phyloP scores from a whole-genome alignment of 805 yeast species.

The Candida tallmaniae region DNA sequence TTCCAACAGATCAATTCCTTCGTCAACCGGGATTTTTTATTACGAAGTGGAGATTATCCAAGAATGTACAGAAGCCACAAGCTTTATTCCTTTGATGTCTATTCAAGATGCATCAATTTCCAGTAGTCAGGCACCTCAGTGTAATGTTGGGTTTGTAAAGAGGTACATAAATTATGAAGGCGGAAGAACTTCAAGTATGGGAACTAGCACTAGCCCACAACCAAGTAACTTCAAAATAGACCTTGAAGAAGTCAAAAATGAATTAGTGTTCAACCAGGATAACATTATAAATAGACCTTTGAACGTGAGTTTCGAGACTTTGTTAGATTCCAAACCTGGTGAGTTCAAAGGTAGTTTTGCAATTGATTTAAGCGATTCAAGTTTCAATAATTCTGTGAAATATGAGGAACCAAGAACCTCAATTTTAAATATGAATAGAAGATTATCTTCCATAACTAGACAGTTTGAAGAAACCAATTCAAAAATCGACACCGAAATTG shows the following conservation, averaged over 20 bases:
- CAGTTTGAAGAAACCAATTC: slow-evolving; percentile 23
- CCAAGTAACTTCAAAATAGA: slow-evolving; percentile 17
- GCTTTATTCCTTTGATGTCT: slow-evolving; percentile 27
- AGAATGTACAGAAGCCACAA: slow-evolving; percentile 26
- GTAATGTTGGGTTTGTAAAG: slow-evolving; percentile 33
- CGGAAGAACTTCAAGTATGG: slow-evolving; percentile 2
- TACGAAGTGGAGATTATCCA: slow-evolving; percentile 38
- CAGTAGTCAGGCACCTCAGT: slow-evolving; percentile 25
- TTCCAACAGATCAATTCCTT: slow-evolving; percentile 28
- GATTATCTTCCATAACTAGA: slow-evolving; percentile 29
- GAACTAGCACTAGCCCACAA: slow-evolving; percentile 8
- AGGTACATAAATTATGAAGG: slow-evolving; percentile 21
- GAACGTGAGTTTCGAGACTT: slow-evolving; percentile 17
- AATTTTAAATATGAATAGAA: slow-evolving; percentile 32
- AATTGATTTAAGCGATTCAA: slow-evolving; percentile 35
- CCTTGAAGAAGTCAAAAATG: slow-evolving; percentile 25
- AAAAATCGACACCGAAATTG: slow-evolving; percentile 31
- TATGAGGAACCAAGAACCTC: slow-evolving; percentile 26
- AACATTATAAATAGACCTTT: slow-evolving; percentile 11
- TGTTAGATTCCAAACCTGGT: slow-evolving; percentile 34
- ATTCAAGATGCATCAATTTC: slow-evolving; percentile 32
- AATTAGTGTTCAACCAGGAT: slow-evolving; percentile 19
- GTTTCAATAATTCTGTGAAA: slow-evolving; percentile 35
- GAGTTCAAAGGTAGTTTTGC: slow-evolving; percentile 39
- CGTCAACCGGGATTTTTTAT: slow-evolving; percentile 35